Evolutionary conservation across 2,329 filamentous ascomycete species (phyloP).

Genomic region (Claviceps sp.): DNA sequence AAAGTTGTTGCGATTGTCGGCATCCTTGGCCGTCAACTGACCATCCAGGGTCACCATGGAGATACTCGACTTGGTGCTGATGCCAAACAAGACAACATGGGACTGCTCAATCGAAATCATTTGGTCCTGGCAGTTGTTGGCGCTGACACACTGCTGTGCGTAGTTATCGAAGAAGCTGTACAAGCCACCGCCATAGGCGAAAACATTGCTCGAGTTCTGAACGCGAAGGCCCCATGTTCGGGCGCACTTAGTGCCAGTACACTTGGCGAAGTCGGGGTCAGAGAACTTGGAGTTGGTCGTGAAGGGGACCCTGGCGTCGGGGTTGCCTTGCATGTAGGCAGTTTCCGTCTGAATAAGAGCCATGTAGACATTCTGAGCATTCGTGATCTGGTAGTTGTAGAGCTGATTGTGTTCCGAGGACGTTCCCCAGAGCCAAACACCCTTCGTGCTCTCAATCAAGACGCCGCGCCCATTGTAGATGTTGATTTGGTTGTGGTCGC

Average conservation of each 20-base stretch:
- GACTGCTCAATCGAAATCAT: conserved; percentile 62
- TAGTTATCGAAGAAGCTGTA: conserved; percentile 84
- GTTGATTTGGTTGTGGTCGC: conserved; percentile 64
- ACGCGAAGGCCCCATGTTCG: conserved; percentile 70
- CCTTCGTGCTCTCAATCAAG: conserved; percentile 58
- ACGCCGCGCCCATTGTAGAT: conserved; percentile 83
- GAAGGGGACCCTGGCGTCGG: conserved; percentile 56
- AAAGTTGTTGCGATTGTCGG: conserved; percentile 52
- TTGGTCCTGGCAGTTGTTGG: conserved; percentile 61
- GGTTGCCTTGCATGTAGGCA: conserved; percentile 77
- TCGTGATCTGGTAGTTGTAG: conserved; percentile 76
- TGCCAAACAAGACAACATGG: conserved; percentile 50
- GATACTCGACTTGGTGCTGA: conserved; percentile 60
- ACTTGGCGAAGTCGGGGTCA: conserved; percentile 58
- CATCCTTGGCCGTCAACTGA: conserved; percentile 35
- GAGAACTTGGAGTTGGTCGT: conserved; percentile 39
- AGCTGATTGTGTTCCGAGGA: conserved; percentile 51
- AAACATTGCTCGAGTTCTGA: conserved; percentile 50
- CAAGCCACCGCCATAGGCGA: conserved; percentile 59
- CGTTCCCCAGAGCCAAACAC: conserved; percentile 72
- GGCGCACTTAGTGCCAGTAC: conserved; percentile 42
- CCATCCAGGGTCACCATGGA: conserved; percentile 61
- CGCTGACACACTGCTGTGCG: conserved; percentile 51
- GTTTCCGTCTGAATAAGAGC: conserved; percentile 81
- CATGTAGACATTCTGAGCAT: conserved; percentile 70